Conservation (phyloP, 495 filamentous ascomycete genomes). For the Tuber aestivum region DNA sequence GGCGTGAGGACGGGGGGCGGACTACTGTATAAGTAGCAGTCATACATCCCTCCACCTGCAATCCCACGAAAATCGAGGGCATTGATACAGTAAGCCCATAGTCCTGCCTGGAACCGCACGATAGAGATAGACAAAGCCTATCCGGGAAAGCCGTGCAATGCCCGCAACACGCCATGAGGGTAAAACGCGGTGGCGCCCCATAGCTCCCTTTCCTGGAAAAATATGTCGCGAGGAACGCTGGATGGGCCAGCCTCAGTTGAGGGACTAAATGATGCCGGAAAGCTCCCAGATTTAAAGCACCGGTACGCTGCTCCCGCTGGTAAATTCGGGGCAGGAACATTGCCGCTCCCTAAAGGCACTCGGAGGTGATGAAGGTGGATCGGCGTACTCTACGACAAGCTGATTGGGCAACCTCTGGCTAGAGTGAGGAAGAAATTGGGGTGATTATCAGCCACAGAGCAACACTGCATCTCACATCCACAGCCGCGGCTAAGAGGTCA, state of each 20-base stretch:
- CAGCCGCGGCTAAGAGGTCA: no score
- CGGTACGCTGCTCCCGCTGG: background rate
- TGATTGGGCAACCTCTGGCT: background rate
- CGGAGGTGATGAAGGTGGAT: background rate
- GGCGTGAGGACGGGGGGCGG: background rate
- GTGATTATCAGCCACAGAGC: no score
- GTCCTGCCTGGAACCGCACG: background rate
- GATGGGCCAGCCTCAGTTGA: background rate
- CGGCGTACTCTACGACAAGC: background rate
- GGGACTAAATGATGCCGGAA: background rate
- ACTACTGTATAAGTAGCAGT: background rate
- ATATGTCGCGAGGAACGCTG: background rate
- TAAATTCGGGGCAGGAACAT: background rate
- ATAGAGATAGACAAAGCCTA: background rate
- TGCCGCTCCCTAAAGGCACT: background rate
- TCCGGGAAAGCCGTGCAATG: background rate
- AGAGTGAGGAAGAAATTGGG: no score
- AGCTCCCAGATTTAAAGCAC: background rate
- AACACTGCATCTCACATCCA: no score
- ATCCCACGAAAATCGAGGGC: background rate
- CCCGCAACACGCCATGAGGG: background rate
- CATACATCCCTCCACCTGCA: background rate
- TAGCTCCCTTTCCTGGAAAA: background rate
- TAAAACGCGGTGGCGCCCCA: background rate
- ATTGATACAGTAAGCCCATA: background rate